A percentile compares a stretch with the other conserved stretches of the same genome.
Conservation (phyloP, 176 grass and related monocot genomes). For the Pontederia crassipes region DNA sequence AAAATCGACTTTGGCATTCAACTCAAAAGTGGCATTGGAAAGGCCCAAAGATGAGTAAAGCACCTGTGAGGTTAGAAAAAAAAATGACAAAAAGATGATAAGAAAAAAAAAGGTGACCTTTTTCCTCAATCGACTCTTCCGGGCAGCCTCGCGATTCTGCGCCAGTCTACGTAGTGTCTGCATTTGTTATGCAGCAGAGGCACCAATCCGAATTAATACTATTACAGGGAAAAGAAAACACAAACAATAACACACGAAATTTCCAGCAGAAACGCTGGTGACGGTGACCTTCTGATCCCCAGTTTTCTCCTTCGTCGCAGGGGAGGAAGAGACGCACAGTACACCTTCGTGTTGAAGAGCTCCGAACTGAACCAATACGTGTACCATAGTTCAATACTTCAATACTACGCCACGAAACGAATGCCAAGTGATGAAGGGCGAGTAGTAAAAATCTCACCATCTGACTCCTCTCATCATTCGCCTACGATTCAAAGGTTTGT, state of each 20-base stretch:
- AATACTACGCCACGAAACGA: neutral
- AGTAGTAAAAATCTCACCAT: conserved; percentile 3
- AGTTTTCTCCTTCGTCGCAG: conserved; percentile 36
- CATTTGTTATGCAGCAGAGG: neutral
- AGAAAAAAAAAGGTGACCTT: conserved; percentile 31
- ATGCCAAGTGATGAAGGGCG: neutral
- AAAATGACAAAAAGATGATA: too few species aligned
- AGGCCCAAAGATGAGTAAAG: neutral
- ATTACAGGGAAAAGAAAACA: neutral
- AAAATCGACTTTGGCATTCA: too few species aligned
- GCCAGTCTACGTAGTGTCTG: conserved; percentile 67
- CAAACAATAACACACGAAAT: neutral
- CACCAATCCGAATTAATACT: neutral
- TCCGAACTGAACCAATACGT: conserved; percentile 14
- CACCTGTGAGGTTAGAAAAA: neutral
- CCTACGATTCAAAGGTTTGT: too few species aligned
- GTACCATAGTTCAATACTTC: neutral
- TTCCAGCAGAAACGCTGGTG: too few species aligned
- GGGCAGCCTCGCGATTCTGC: conserved; percentile 85
- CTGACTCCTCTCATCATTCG: conserved; percentile 33
- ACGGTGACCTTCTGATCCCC: conserved; percentile 62
- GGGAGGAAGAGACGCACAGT: conserved; percentile 27
- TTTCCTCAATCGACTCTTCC: conserved; percentile 86
- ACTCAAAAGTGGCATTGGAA: neutral
- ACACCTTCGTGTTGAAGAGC: conserved; percentile 17